Evolutionary conservation across 495 filamentous ascomycete genomes (phyloP).

Genomic region (Rhypophila decipiens): DNA sequence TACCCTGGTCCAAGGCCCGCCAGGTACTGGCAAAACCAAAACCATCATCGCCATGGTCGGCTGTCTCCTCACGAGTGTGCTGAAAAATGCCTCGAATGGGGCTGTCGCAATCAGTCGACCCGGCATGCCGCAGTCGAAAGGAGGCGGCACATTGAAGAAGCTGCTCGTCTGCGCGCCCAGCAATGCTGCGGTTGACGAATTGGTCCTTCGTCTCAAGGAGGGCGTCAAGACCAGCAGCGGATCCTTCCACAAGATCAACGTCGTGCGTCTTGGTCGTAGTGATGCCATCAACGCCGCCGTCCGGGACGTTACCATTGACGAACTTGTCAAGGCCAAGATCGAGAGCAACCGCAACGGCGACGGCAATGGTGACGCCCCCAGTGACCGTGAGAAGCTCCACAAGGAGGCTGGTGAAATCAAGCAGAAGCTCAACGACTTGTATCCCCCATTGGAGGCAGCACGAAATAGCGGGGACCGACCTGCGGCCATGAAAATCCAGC

Average conservation of each 20-base stretch:
- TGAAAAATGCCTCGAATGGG: conserved; percentile 37
- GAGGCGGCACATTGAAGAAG: conserved; percentile 55
- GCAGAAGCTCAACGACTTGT: conserved; percentile 57
- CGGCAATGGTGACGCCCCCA: conserved; percentile 42
- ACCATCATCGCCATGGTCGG: conserved; percentile 96
- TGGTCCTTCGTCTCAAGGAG: conserved; percentile 86
- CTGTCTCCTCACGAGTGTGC: conserved; percentile 62
- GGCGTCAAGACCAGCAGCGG: conserved; percentile 78
- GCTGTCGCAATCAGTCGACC: conserved; percentile 48
- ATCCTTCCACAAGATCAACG: conserved; percentile 61
- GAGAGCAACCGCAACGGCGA: conserved; percentile 42
- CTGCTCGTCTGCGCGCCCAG: conserved; percentile 91
- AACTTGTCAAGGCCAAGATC: conserved; percentile 73
- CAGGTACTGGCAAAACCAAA: conserved; percentile 96
- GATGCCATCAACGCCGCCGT: conserved; percentile 91
- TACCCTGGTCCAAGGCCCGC: conserved; percentile 91
- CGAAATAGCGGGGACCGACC: conserved; percentile 55
- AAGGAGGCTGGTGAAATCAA: conserved; percentile 75
- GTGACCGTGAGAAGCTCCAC: conserved; percentile 70
- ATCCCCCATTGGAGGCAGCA: conserved; percentile 64
- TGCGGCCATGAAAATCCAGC: conserved; percentile 53
- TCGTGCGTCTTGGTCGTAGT: conserved; percentile 84
- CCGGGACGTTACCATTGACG: conserved; percentile 87
- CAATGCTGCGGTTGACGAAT: conserved; percentile 94
- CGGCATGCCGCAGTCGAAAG: conserved; percentile 25